Base-by-base conservation (phyloP, 805 yeast species). In the Cyberlindnera lachancei region DNA sequence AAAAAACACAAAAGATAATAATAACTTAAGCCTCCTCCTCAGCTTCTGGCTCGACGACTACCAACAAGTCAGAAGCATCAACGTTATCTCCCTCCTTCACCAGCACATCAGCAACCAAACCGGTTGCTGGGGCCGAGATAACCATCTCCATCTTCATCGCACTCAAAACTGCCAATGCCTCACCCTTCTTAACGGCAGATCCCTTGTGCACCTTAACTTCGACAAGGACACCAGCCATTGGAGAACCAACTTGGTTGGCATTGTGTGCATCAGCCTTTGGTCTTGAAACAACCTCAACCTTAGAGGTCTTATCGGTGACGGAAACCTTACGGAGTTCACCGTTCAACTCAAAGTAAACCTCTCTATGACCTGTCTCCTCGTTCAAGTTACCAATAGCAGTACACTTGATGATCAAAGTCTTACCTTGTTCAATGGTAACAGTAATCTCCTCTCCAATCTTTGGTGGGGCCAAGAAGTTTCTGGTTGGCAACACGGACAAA, bases 101-200 rank as follows among this genome's bases (percentile, higher is more conserved):
- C 30, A 70, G 58, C 15, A 92, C 71, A 15, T 80, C 85, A 29
- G 80, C 78, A 41, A 92, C 75, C 55, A 72, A 75, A 58, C 98
- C 99, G 37, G 79, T 70, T 38, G 76, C 81, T 34, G 94, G 94
- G 15, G 98, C 90, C 57, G 86, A 75, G 50, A 90, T 88, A 32
- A 92, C 94, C 96, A 92, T 92, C 68, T 92, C 98, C 98, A 90
- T 90, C 75, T 90, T 90, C 98, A 90, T 90, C 43, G 98, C 98
- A 56, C 90, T 77, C 56, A 90, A 71, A 17, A 90, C 95, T 40
- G 94, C 94, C 44, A 90, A 60, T 21, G 96, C 88, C 56, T 90
- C 95, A 45, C 98, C 98, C 75, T 90, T 90, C 74, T 85, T 86
- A 45, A 92, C 95, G 44, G 80, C 81, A 33, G 78, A 71, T 40